Base-by-base conservation (phyloP, 352 stramenopile species). In the Thalassiosira allenii region DNA sequence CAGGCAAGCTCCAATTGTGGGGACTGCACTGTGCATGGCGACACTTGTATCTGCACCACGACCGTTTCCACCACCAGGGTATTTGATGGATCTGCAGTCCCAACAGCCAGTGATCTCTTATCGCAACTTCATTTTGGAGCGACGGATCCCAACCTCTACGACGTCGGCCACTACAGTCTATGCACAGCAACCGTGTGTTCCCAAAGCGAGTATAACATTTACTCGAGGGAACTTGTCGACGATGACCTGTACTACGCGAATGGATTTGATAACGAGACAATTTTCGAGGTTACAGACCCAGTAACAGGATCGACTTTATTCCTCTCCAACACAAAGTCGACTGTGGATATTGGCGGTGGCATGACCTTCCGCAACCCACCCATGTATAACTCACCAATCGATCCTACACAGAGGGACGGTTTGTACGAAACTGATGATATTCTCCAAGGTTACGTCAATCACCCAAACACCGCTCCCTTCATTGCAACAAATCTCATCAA, bases 391-490 rank as follows among this genome's bases (percentile, higher is more conserved):
- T 23, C 58, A n/a, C 40, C 43, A 47, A 62, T 51, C 22, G 71
- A 80, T 49, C 43, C 37, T 27, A 40, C 43, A 58, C 30, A 14
- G 30, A 56, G 71, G 11, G 75, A 89, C 52, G 76, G 77, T n/a
- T 14, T 54, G 27, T 49, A 79, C 44, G 84, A 90, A 59, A 86
- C 69, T 14, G 81, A 90, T 3, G 81, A 76, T 11, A 40, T 86
- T 5, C 41, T 91, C 0, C 78, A 89, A 30, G 62, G 77, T 20
- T 71, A 82, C 27, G 27, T 86, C 40, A 51, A 64, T 61, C 85
- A 91, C 62, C 57, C 47, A 27, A 91, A 86, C 47, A 82, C 74
- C 8, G 57, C 85, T 40, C 82, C 85, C 20, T 90, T 90, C 58
- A 47, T 91, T 23, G n/a, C 78, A 32, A 59, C 40, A n/a, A 33